These are phyloP conservation scores for Atkinsonella hypoxylon DNA, from an alignment of 2,329 filamentous ascomycete species.

Conservation along the genomic window DNA sequence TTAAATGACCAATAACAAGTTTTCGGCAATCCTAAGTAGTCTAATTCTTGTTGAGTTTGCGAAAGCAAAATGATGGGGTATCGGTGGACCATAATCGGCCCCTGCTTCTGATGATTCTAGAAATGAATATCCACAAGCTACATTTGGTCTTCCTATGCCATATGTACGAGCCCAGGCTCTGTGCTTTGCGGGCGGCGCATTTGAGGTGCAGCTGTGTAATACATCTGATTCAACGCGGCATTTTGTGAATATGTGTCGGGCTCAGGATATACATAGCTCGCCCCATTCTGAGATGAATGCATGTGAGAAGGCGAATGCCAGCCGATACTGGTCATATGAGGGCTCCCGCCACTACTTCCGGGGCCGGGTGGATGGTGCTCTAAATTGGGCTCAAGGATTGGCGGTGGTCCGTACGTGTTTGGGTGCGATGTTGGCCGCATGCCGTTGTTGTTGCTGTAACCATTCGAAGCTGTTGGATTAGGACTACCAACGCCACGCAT, in stretches of 20 bases:
- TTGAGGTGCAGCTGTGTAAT: conserved; percentile 52
- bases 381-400: conserved; percentile 73
- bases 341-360: conserved; percentile 67
- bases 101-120: conserved; percentile 1
- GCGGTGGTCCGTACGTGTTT: conserved; percentile 66
- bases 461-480: conserved; percentile 52
- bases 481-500: conserved; percentile 66
- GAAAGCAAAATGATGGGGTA: conserved; percentile 11
- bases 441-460: conserved; percentile 30
- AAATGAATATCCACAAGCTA: neutral
- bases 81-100: conserved; percentile 8
- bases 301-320: conserved; percentile 81
- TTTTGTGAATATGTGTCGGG: conserved; percentile 59
- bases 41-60: neutral
- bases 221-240: conserved; percentile 53
- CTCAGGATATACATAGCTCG: conserved; percentile 69
- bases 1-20: neutral
- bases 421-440: conserved; percentile 78
- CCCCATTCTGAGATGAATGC: conserved; percentile 54
- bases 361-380: conserved; percentile 59
- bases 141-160: conserved; percentile 21
- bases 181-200: conserved; percentile 66
- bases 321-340: conserved; percentile 68
- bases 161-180: conserved; percentile 43
- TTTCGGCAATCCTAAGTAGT: neutral